phyloP scores from a whole-genome alignment of 352 stramenopile species.

The Plasmopara muralis region DNA sequence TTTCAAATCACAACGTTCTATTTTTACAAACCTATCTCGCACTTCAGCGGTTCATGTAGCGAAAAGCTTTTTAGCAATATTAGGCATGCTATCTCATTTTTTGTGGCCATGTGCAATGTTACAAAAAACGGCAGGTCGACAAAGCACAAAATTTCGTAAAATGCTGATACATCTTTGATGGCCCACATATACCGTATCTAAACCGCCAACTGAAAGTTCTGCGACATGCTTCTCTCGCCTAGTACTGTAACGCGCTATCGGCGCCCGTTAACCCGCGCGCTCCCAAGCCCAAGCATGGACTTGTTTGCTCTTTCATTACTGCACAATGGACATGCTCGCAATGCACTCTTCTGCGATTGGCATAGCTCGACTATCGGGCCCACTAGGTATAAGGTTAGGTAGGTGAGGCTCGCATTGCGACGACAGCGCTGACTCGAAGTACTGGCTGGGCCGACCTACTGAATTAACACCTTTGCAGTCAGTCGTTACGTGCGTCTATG shows the following conservation, averaged over 20 bases:
- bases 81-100: too few species aligned
- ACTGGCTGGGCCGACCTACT: background rate
- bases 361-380: background rate
- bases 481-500: background rate
- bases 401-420: constrained; percentile 2
- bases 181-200: too few species aligned
- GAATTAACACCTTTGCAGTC: background rate
- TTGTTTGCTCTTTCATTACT: constrained; percentile 3
- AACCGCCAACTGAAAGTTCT: too few species aligned
- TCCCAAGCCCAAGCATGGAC: background rate
- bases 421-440: constrained; percentile 11
- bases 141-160: too few species aligned
- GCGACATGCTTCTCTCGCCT: background rate
- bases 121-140: too few species aligned
- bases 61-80: too few species aligned
- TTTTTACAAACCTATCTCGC: too few species aligned
- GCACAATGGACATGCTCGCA: constrained; percentile 2
- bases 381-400: background rate
- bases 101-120: too few species aligned
- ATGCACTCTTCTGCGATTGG: constrained; percentile 10
- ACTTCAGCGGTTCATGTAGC: too few species aligned
- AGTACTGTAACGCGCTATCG: constrained; percentile 2
- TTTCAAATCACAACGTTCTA: too few species aligned
- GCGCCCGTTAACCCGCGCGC: background rate
- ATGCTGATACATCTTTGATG: too few species aligned